Evolutionary conservation across 768 basidiomycete genomes (phyloP).

Genomic region (Pleurotus citrinopileatus): DNA sequence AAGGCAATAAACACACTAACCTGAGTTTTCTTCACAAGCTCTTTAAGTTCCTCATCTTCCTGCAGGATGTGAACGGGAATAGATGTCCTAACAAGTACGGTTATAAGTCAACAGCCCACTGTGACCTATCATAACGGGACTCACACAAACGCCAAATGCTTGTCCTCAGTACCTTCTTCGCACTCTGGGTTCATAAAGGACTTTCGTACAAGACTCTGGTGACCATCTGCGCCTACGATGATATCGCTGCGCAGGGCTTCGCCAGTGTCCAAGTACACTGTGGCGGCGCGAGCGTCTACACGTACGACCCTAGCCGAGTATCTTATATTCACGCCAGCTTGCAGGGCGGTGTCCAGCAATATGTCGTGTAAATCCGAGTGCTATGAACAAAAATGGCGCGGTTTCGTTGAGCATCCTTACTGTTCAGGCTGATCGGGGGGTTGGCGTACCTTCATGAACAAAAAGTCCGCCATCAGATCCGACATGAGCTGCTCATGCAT

Average conservation of each 20-base stretch:
- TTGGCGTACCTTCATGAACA: slow-evolving; percentile 24
- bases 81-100: slow-evolving; percentile 16
- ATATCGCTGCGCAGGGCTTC: slow-evolving; percentile 45
- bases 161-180: slow-evolving; percentile 21
- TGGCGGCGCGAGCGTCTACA: slow-evolving; percentile 27
- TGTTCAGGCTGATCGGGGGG: slow-evolving; percentile 10
- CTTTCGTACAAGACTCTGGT: slow-evolving; percentile 34
- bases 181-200: slow-evolving; percentile 25
- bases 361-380: slow-evolving; percentile 50
- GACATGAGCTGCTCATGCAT: slow-evolving; percentile 46
- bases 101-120: background rate
- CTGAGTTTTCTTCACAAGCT: slow-evolving; percentile 23
- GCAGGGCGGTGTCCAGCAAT: slow-evolving; percentile 42
- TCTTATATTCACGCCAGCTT: slow-evolving; percentile 45
- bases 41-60: slow-evolving; percentile 28
- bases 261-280: slow-evolving; percentile 39
- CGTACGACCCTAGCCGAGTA: slow-evolving; percentile 34
- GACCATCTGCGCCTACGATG: slow-evolving; percentile 62
- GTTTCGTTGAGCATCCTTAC: background rate
- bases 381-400: no score
- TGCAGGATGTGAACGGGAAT: slow-evolving; percentile 28
- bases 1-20: slow-evolving; percentile 17
- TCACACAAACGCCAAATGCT: slow-evolving; percentile 24
- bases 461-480: slow-evolving; percentile 33
- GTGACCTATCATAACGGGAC: background rate